A percentile compares a stretch with the other conserved stretches of the same genome.
Evolutionary conservation across 139 green algal species (phyloP).

Genomic region (Monoraphidium neglectum): DNA sequence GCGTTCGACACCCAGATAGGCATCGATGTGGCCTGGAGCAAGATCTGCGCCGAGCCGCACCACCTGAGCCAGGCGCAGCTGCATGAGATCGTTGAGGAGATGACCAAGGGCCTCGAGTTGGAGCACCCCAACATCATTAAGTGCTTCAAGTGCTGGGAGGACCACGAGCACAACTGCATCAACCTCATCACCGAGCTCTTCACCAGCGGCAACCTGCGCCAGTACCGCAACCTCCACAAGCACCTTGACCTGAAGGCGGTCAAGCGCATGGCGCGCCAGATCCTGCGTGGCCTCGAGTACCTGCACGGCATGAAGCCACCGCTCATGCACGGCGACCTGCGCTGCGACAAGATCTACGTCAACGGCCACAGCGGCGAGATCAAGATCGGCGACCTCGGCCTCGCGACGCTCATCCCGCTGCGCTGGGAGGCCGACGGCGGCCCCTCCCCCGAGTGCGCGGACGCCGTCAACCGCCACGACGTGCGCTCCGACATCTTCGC

Average conservation of each 20-base stretch:
- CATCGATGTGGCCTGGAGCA: slow-evolving; percentile 93
- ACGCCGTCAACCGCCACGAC: slow-evolving; percentile 23
- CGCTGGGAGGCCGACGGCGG: slow-evolving; percentile 49
- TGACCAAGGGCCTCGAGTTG: slow-evolving; percentile 77
- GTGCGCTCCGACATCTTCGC: slow-evolving; percentile 91
- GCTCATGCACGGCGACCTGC: slow-evolving; percentile 95
- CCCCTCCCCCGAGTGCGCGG: slow-evolving; percentile 6
- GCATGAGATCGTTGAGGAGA: slow-evolving; percentile 69
- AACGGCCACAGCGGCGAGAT: slow-evolving; percentile 92
- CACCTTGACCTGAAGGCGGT: slow-evolving; percentile 85
- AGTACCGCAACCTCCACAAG: slow-evolving; percentile 84
- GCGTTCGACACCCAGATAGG: slow-evolving; percentile 84
- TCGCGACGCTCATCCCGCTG: slow-evolving; percentile 82
- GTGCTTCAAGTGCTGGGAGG: slow-evolving; percentile 84
- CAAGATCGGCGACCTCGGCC: slow-evolving; percentile 94
- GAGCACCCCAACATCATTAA: slow-evolving; percentile 93
- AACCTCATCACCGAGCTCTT: slow-evolving; percentile 97
- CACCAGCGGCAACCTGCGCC: slow-evolving; percentile 87
- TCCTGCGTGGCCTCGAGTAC: slow-evolving; percentile 86
- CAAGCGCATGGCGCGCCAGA: slow-evolving; percentile 89
- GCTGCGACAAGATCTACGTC: slow-evolving; percentile 96
- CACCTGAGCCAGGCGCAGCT: slow-evolving; percentile 72
- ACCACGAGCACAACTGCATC: slow-evolving; percentile 69
- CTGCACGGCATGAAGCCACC: slow-evolving; percentile 87
- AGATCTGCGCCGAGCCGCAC: slow-evolving; percentile 66